These are phyloP conservation scores for Termitomyces sp. DNA, from an alignment of 768 basidiomycete genomes.

Conservation along the genomic window DNA sequence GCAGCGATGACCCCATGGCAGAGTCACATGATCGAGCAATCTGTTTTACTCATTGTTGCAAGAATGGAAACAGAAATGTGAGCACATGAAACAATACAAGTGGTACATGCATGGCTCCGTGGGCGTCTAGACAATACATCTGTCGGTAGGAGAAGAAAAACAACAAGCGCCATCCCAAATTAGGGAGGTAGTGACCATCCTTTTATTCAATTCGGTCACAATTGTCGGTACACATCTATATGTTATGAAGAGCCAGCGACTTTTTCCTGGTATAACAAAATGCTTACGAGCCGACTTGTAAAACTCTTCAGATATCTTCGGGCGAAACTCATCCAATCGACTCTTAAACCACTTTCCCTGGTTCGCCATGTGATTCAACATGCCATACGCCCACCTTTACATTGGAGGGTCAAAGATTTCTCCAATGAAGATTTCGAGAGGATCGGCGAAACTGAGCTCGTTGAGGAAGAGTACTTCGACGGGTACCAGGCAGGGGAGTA, in stretches of 20 bases:
- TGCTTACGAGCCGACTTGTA: not conserved
- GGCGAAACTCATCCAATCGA: not conserved
- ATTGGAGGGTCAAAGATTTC: not conserved
- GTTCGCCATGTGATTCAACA: not conserved
- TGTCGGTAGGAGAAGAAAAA: not conserved
- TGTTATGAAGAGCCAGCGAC: not conserved
- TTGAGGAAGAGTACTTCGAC: not conserved
- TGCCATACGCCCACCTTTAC: not conserved
- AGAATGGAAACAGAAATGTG: no score
- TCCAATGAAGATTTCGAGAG: not conserved
- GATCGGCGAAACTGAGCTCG: not conserved
- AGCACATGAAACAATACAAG: no score
- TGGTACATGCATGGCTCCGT: no score
- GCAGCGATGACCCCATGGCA: no score
- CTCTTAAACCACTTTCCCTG: no score
- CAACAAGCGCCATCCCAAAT: not conserved
- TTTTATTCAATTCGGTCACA: not conserved
- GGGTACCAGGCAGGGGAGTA: not conserved
- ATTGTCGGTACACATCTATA: no score
- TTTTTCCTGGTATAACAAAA: not conserved
- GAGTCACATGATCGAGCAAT: no score
- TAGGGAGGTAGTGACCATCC: not conserved
- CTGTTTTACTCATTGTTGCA: no score
- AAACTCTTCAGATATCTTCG: not conserved
- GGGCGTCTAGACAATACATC: no score